Evolutionary conservation across 345 rosid species (phyloP).

Genomic region (Hypericum perforatum): DNA sequence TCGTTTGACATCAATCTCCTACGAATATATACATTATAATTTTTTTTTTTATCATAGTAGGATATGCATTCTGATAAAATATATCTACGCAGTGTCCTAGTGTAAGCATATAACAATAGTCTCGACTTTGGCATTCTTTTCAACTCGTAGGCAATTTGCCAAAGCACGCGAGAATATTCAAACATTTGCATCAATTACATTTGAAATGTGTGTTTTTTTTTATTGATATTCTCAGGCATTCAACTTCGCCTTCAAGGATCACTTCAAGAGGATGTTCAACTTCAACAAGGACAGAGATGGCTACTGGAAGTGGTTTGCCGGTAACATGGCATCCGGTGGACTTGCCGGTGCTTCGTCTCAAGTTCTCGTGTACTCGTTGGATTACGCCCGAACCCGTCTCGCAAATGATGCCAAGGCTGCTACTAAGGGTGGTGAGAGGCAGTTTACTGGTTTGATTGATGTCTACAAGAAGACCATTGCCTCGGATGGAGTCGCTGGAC

Average conservation of each 20-base stretch:
- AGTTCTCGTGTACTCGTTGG: slow-evolving; percentile 6
- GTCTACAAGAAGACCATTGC: slow-evolving; percentile 20
- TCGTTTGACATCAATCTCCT: no score
- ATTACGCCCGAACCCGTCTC: slow-evolving; percentile 14
- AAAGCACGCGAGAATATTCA: no score
- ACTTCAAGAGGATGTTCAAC: slow-evolving; percentile 4
- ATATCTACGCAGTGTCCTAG: no score
- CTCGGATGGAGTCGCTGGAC: slow-evolving; percentile 19
- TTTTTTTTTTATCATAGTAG: no score
- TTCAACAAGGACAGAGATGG: slow-evolving; percentile 2
- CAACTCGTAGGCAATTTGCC: no score
- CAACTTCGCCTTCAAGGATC: slow-evolving; percentile 2
- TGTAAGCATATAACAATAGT: no score
- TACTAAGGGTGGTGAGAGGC: slow-evolving; percentile 11
- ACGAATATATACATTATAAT: no score
- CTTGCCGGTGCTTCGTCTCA: not conserved
- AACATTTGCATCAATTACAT: no score
- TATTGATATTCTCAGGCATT: not conserved
- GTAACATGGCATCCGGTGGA: slow-evolving; percentile 1
- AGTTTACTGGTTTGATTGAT: slow-evolving; percentile 21
- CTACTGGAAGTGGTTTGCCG: slow-evolving; percentile 4
- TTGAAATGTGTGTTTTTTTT: no score
- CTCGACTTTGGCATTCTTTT: no score
- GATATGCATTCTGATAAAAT: no score
- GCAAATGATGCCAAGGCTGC: slow-evolving; percentile 3